Evolutionary conservation across 345 rosid species (phyloP).

Genomic region (Jatropha curcas): DNA sequence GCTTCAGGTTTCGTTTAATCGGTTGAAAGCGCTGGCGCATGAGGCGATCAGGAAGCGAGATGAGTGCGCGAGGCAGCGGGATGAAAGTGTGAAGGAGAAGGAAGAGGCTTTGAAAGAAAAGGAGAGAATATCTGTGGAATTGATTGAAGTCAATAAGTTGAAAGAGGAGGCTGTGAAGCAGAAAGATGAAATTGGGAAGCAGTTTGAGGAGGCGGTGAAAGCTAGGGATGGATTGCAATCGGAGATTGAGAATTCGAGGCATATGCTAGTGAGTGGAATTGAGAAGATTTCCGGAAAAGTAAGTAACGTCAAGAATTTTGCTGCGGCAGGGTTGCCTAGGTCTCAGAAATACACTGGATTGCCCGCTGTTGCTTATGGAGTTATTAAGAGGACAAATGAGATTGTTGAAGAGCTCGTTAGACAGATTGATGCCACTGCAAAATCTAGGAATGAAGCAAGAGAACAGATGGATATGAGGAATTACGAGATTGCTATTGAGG

Average conservation of each 20-base stretch:
- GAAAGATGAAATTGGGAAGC: constrained; percentile 55
- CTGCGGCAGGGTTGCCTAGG: constrained; percentile 73
- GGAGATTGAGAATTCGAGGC: constrained; percentile 82
- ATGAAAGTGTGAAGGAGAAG: constrained; percentile 74
- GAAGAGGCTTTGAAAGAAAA: constrained; percentile 48
- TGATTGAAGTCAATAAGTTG: constrained; percentile 44
- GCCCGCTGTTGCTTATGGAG: constrained; percentile 81
- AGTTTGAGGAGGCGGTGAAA: constrained; percentile 57
- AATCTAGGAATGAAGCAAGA: constrained; percentile 84
- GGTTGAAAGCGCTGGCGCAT: constrained; percentile 72
- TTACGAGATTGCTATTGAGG: constrained; percentile 97
- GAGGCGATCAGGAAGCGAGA: constrained; percentile 90
- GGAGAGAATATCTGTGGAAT: constrained; percentile 48
- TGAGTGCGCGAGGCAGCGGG: constrained; percentile 66
- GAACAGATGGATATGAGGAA: constrained; percentile 94
- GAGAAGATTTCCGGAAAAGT: constrained; percentile 94
- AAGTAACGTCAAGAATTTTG: constrained; percentile 68
- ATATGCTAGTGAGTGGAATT: constrained; percentile 88
- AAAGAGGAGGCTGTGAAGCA: constrained; percentile 56
- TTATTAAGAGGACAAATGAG: constrained; percentile 90
- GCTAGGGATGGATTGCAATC: constrained; percentile 61
- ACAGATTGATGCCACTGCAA: constrained; percentile 58
- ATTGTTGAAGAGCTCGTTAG: constrained; percentile 86
- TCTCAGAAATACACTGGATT: constrained; percentile 80
- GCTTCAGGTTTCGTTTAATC: constrained; percentile 54